phyloP scores from a whole-genome alignment of 2,329 filamentous ascomycete species.

The Penicillium sp. region DNA sequence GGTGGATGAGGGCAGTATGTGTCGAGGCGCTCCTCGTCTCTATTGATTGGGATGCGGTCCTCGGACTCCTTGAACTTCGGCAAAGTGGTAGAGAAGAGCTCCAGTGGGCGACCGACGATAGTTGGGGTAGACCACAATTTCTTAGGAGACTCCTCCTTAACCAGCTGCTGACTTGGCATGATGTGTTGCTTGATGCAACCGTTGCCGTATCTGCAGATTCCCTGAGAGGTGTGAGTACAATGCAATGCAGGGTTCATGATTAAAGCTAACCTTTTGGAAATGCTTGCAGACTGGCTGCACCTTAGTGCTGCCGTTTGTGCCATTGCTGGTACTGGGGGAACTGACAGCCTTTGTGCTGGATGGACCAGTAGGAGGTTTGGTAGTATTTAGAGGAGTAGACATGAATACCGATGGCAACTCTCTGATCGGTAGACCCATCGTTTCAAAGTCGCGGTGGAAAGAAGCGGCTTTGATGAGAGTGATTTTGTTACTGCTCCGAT shows the following conservation, averaged over 20 bases:
- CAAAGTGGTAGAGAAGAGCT: slow-evolving; percentile 19
- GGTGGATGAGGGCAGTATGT: slow-evolving; percentile 36
- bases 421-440: slow-evolving; percentile 48
- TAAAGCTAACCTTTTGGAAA: slow-evolving; percentile 28
- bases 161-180: slow-evolving; percentile 23
- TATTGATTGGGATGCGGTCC: slow-evolving; percentile 45
- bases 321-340: slow-evolving; percentile 4
- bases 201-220: slow-evolving; percentile 31
- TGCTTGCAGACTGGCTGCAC: slow-evolving; percentile 30
- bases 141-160: slow-evolving; percentile 19
- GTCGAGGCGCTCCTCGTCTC: slow-evolving; percentile 46
- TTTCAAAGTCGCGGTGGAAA: slow-evolving; percentile 51
- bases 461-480: slow-evolving; percentile 52
- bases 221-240: slow-evolving; percentile 13
- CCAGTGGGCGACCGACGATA: slow-evolving; percentile 17
- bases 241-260: no score
- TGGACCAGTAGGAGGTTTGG: slow-evolving; percentile 4
- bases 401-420: slow-evolving; percentile 53
- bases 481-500: slow-evolving; percentile 48
- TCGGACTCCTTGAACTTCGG: slow-evolving; percentile 18
- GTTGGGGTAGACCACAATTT: slow-evolving; percentile 10
- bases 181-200: slow-evolving; percentile 30
- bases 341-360: slow-evolving; percentile 10
- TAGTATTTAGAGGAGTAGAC: slow-evolving; percentile 31
- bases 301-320: slow-evolving; percentile 9